Conservation (phyloP, 306 rosid species). For the Quercus berberidifolia region DNA sequence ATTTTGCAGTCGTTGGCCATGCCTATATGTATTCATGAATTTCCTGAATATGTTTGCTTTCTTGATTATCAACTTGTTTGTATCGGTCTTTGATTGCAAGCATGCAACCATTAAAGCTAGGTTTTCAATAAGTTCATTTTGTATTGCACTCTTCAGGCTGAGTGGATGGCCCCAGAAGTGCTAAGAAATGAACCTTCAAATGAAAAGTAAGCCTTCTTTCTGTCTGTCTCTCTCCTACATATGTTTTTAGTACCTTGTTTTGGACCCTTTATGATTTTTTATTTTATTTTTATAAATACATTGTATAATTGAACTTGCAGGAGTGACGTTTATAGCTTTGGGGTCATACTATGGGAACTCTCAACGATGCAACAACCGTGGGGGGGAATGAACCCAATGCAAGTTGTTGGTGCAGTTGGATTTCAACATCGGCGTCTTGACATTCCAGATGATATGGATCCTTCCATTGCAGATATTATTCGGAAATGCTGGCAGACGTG, state of each 20-base stretch:
- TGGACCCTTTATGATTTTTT: conserved; percentile 1
- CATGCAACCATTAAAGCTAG: conserved; percentile 5
- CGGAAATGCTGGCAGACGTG: conserved; percentile 94
- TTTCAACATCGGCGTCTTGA: conserved; percentile 99
- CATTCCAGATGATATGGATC: conserved; percentile 79
- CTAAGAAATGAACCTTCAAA: conserved; percentile 92
- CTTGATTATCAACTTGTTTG: conserved; percentile 5
- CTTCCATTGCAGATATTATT: conserved; percentile 74
- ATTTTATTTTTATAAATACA: conserved; percentile 1
- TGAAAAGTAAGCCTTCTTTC: conserved; percentile 64
- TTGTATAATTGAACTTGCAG: conserved; percentile 37
- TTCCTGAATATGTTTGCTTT: conserved; percentile 9
- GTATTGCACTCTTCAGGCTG: conserved; percentile 67
- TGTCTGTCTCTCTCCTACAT: neutral
- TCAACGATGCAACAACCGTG: conserved; percentile 91
- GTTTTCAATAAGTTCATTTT: conserved; percentile 26
- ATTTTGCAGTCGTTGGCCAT: neutral
- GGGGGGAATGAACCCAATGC: conserved; percentile 99
- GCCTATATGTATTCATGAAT: conserved; percentile 10
- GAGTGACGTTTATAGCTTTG: conserved; percentile 92
- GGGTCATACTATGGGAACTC: conserved; percentile 98
- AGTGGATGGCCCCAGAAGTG: conserved; percentile 99
- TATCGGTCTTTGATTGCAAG: neutral
- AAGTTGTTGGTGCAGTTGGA: conserved; percentile 99
- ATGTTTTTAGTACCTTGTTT: conserved; percentile 13